A percentile compares a stretch with the other conserved stretches of the same genome.
phyloP scores from a whole-genome alignment of 2,329 filamentous ascomycete genomes.

The Colletotrichum higginsianum region DNA sequence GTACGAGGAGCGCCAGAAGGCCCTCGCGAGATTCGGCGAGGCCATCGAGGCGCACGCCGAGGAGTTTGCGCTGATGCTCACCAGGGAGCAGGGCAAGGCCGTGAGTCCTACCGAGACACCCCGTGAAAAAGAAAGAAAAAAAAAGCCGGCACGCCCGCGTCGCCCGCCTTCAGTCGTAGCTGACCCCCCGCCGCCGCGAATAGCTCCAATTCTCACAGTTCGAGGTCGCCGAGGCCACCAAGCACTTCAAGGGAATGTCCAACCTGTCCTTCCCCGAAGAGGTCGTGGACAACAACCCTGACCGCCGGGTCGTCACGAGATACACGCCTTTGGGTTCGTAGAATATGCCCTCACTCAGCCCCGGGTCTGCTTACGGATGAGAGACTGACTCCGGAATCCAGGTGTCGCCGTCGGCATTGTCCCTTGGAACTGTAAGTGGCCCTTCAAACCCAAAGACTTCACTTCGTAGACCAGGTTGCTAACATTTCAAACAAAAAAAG shows the following conservation, averaged over 20 bases:
- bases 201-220: constrained; percentile 34
- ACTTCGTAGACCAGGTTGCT: not conserved
- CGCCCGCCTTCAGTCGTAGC: not conserved
- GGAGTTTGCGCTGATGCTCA: constrained; percentile 40
- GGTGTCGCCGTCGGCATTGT: constrained; percentile 62
- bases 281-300: constrained; percentile 46
- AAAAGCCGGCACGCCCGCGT: not conserved
- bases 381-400: not conserved
- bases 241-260: constrained; percentile 32
- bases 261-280: constrained; percentile 39
- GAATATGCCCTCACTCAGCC: constrained; percentile 34
- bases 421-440: constrained; percentile 70
- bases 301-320: constrained; percentile 48
- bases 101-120: constrained; percentile 26
- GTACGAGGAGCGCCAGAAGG: constrained; percentile 50
- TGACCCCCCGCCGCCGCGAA: not conserved
- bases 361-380: constrained; percentile 30
- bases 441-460: constrained; percentile 59
- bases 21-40: constrained; percentile 43
- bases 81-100: constrained; percentile 46
- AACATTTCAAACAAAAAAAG: constrained; percentile 9
- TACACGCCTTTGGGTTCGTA: constrained; percentile 55
- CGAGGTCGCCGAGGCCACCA: constrained; percentile 33
- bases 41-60: constrained; percentile 38
- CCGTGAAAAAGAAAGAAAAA: not conserved